A percentile compares a stretch with the other conserved stretches of the same genome.
Conservation (phyloP, 345 rosid genomes). For the Viola odorata region DNA sequence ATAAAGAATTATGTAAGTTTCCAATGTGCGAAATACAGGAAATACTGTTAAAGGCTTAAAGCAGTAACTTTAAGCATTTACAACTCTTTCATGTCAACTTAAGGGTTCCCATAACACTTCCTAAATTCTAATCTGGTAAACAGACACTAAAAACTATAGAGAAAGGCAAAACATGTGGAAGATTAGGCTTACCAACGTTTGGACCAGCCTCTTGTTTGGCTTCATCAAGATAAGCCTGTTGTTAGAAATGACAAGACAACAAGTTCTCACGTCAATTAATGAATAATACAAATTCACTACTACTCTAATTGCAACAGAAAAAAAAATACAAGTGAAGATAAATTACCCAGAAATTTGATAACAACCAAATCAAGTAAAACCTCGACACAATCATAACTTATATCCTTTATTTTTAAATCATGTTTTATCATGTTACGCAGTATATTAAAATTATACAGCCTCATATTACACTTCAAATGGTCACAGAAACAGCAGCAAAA, state of each 20-base stretch:
- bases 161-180: neutral
- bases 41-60: neutral
- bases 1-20: slow-evolving; percentile 9
- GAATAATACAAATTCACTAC: neutral
- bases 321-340: neutral
- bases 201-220: slow-evolving; percentile 49
- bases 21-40: neutral
- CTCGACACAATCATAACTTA: too few relatives aligned
- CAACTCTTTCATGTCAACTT: neutral
- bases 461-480: too few relatives aligned
- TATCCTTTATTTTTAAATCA: too few relatives aligned
- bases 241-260: slow-evolving; percentile 6
- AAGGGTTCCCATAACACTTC: neutral
- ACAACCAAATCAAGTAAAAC: neutral
- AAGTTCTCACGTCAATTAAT: neutral
- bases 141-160: neutral
- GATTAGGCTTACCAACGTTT: slow-evolving; percentile 46
- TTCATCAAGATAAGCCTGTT: slow-evolving; percentile 69
- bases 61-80: neutral
- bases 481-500: too few relatives aligned
- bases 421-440: too few relatives aligned
- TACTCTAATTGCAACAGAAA: neutral
- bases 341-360: neutral
- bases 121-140: neutral
- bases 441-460: too few relatives aligned